Conservation (phyloP, 164 flowering plant species). For the Berberis thunbergii region DNA sequence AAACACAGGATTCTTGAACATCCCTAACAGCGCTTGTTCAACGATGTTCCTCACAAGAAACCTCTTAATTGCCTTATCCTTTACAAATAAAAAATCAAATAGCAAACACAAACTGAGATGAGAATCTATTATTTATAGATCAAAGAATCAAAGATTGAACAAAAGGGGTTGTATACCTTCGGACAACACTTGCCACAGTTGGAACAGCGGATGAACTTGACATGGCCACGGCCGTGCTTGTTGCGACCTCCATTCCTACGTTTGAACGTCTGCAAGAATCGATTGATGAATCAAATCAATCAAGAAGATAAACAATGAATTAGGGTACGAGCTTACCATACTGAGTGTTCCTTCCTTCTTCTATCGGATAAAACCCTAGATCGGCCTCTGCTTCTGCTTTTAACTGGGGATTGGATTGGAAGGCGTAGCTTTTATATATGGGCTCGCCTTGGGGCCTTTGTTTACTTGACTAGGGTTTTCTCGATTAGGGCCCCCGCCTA, state of each 20-base stretch:
- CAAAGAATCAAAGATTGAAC: not conserved
- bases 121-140: not conserved
- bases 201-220: constrained; percentile 85
- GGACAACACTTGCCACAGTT: constrained; percentile 98
- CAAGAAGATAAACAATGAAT: not conserved
- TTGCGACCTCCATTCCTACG: constrained; percentile 94
- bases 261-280: constrained; percentile 58
- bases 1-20: constrained; percentile 91
- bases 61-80: constrained; percentile 98
- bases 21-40: constrained; percentile 94
- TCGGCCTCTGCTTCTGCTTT: too few species aligned
- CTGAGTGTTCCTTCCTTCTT: too few species aligned
- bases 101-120: not conserved
- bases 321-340: not conserved
- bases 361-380: too few species aligned
- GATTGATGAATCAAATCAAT: not conserved
- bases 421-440: too few species aligned
- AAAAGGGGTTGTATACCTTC: constrained; percentile 35
- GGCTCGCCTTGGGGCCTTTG: too few species aligned
- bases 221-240: constrained; percentile 96
- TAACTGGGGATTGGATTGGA: too few species aligned
- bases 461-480: too few species aligned
- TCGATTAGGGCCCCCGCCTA: too few species aligned
- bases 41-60: constrained; percentile 97
- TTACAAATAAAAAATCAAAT: not conserved